These are phyloP conservation scores for Scenedesmus sp. DNA, from an alignment of 163 green algal species.

Conservation along the genomic window DNA sequence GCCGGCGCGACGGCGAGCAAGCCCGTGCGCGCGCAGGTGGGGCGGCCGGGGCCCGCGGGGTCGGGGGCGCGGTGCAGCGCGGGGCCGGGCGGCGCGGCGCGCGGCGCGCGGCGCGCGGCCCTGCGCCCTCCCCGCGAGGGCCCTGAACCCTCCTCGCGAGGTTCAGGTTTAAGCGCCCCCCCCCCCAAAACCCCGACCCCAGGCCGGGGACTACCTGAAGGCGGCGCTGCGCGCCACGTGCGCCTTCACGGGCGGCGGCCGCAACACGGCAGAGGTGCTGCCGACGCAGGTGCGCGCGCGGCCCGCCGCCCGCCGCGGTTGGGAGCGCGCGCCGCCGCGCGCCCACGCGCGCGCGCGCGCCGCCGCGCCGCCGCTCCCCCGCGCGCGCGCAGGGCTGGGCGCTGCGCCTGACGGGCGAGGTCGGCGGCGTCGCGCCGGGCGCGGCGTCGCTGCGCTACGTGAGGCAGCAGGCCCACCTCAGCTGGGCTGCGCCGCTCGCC, in stretches of 20 bases:
- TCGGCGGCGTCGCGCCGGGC: conserved; percentile 26
- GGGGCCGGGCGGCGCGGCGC: background rate
- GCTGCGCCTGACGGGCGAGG: conserved; percentile 4
- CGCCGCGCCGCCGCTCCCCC: background rate
- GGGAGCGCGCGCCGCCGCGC: too few species aligned
- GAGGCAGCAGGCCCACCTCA: conserved; percentile 1
- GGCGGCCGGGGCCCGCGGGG: too few species aligned
- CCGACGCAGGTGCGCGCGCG: conserved; percentile 28
- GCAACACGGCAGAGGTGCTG: conserved; percentile 7
- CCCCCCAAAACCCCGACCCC: too few species aligned
- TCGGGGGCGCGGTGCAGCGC: background rate
- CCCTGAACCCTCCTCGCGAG: too few species aligned
- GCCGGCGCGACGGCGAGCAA: conserved; percentile 3
- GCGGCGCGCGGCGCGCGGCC: too few species aligned
- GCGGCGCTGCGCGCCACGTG: conserved; percentile 14
- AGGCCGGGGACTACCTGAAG: conserved; percentile 40
- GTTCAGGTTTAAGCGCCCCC: too few species aligned
- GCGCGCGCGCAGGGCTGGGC: conserved; percentile 28
- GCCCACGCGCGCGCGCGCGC: too few species aligned
- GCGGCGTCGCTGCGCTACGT: conserved; percentile 2
- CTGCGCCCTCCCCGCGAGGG: too few species aligned
- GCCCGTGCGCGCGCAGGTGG: conserved; percentile 15
- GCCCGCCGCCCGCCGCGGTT: too few species aligned
- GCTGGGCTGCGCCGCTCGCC: conserved; percentile 10
- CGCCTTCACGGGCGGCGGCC: conserved; percentile 14